These are phyloP conservation scores for Pluteus cervinus DNA, from an alignment of 768 basidiomycete species.

Conservation along the genomic window DNA sequence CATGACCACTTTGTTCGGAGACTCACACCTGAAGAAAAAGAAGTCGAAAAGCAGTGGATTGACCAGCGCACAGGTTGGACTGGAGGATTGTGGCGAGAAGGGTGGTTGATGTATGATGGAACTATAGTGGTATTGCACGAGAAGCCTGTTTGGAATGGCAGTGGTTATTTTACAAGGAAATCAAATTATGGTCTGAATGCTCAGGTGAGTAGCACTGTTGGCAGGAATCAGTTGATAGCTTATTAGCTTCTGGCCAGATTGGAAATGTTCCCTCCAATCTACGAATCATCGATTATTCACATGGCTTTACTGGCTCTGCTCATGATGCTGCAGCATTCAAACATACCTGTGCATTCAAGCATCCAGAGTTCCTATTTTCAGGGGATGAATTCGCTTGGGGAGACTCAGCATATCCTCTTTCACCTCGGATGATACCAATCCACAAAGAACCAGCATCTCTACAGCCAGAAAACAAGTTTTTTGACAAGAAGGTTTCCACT, in stretches of 20 bases:
- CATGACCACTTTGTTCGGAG: constrained; percentile 23
- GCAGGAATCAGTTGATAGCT: constrained; percentile 1
- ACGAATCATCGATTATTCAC: constrained; percentile 14
- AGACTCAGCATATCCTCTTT: constrained; percentile 21
- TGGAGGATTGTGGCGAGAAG: constrained; percentile 25
- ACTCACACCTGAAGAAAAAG: constrained; percentile 24
- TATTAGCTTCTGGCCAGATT: constrained; percentile 6
- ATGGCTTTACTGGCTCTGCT: constrained; percentile 15
- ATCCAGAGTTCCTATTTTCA: constrained; percentile 14
- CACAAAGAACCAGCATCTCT: constrained; percentile 22
- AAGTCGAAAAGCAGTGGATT: constrained; percentile 28
- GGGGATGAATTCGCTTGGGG: constrained; percentile 12
- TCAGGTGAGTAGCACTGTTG: constrained; percentile 17
- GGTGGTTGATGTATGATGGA: constrained; percentile 30
- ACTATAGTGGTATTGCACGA: constrained; percentile 23
- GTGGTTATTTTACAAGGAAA: constrained; percentile 29
- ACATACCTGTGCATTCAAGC: constrained; percentile 6
- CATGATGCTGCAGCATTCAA: constrained; percentile 17
- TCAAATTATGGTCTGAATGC: constrained; percentile 29
- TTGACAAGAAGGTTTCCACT: constrained; percentile 17
- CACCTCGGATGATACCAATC: constrained; percentile 16
- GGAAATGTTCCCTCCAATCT: constrained; percentile 16
- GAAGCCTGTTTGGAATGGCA: constrained; percentile 23
- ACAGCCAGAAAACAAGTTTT: constrained; percentile 15
- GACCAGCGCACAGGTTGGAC: constrained; percentile 24